Percentiles rank a stretch among this genome's conserved stretches.
These are phyloP conservation scores for Comarum palustre DNA, from an alignment of 306 rosid species.

Conservation along the genomic window DNA sequence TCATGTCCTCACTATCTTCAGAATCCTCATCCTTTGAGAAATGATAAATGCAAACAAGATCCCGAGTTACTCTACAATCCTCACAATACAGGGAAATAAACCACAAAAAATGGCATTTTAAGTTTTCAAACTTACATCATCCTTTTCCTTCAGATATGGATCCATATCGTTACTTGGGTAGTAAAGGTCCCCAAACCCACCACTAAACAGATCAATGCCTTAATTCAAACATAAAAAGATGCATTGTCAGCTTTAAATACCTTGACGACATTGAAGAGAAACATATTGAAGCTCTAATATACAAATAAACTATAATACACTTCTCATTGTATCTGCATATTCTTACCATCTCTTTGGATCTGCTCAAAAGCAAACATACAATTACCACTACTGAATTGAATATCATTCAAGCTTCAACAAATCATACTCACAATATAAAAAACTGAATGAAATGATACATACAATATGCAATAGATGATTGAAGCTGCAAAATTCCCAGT, in stretches of 20 bases:
- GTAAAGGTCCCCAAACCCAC: constrained; percentile 63
- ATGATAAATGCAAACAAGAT: not conserved
- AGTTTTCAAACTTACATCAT: constrained; percentile 38
- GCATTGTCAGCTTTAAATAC: constrained; percentile 12
- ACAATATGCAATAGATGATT: no score
- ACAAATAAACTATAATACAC: no score
- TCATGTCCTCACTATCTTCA: constrained; percentile 73
- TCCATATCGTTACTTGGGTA: constrained; percentile 69
- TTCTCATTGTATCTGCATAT: no score
- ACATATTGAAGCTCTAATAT: no score
- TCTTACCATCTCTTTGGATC: no score
- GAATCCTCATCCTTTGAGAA: constrained; percentile 59
- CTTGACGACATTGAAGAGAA: not conserved
- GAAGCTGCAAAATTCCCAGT: no score
- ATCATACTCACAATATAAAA: no score
- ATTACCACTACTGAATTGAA: no score
- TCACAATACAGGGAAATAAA: constrained; percentile 9
- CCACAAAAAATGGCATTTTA: constrained; percentile 4
- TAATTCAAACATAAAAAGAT: constrained; percentile 17
- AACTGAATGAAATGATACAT: no score
- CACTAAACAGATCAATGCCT: constrained; percentile 70
- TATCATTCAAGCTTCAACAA: no score
- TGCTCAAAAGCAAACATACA: no score
- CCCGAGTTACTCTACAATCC: not conserved
- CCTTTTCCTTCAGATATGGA: constrained; percentile 63